phyloP scores from a whole-genome alignment of 2,329 filamentous ascomycete species.

The Botryotinia narcissicola region DNA sequence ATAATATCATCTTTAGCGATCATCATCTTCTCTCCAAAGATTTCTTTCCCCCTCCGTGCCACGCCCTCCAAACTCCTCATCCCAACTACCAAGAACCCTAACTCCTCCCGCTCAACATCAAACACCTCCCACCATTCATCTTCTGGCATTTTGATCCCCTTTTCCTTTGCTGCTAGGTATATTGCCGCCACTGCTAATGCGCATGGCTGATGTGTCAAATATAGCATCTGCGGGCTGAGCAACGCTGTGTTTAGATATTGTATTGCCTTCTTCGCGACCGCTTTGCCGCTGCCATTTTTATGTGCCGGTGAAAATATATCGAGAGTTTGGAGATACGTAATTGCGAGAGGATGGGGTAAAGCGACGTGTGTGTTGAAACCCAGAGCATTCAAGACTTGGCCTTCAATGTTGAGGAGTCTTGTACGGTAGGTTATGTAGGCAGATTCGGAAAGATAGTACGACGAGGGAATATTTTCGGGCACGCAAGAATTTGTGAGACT shows the following conservation, averaged over 20 bases:
- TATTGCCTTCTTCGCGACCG: conserved; percentile 63
- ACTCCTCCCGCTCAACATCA: conserved; percentile 88
- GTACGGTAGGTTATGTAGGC: conserved; percentile 64
- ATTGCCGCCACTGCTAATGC: conserved; percentile 83
- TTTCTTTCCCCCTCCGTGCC: conserved; percentile 27
- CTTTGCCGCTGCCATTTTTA: conserved; percentile 43
- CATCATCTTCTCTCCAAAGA: conserved; percentile 32
- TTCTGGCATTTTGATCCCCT: conserved; percentile 74
- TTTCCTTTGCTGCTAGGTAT: conserved; percentile 81
- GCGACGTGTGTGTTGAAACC: conserved; percentile 83
- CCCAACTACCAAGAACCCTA: conserved; percentile 87
- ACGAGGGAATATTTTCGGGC: conserved; percentile 44
- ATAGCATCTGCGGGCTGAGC: conserved; percentile 83
- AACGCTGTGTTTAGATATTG: conserved; percentile 84
- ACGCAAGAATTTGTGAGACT: conserved; percentile 25
- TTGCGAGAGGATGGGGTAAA: conserved; percentile 78
- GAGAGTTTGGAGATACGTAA: conserved; percentile 91
- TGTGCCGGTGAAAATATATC: conserved; percentile 53
- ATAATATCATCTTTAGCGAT: conserved; percentile 30
- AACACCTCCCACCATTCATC: conserved; percentile 98
- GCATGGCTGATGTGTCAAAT: conserved; percentile 87
- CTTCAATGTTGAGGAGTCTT: conserved; percentile 70
- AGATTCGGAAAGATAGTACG: conserved; percentile 71
- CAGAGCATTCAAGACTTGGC: conserved; percentile 70
- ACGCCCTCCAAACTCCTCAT: conserved; percentile 74